These are phyloP conservation scores for Rhododendron griersonianum DNA, from an alignment of 148 eudicot species.

Conservation along the genomic window DNA sequence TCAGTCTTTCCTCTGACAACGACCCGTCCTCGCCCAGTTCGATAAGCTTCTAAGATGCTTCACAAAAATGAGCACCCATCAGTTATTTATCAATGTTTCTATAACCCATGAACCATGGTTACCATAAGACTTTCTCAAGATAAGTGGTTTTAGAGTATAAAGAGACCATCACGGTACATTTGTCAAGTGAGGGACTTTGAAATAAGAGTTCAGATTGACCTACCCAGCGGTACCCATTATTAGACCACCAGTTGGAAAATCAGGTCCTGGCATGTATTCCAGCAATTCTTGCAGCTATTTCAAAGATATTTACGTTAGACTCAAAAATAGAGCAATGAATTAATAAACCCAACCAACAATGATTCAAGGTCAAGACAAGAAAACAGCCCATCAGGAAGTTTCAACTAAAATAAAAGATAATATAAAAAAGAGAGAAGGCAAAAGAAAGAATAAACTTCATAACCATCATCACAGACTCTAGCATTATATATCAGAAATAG, in stretches of 20 bases:
- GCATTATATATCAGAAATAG: background rate
- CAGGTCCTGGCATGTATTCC: slow-evolving; percentile 99
- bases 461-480: background rate
- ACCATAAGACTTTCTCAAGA: background rate
- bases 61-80: slow-evolving; percentile 17
- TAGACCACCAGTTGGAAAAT: slow-evolving; percentile 95
- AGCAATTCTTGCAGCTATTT: slow-evolving; percentile 83
- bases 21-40: slow-evolving; percentile 88
- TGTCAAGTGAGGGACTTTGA: background rate
- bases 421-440: background rate
- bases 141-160: background rate
- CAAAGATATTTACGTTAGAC: slow-evolving; percentile 8
- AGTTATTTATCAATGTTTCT: slow-evolving; percentile 10
- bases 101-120: background rate
- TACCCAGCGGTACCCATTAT: slow-evolving; percentile 94
- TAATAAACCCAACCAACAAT: background rate
- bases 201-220: slow-evolving; percentile 10
- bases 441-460: background rate
- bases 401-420: background rate
- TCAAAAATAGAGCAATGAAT: background rate
- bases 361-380: background rate
- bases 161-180: background rate
- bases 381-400: background rate
- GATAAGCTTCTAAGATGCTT: slow-evolving; percentile 88
- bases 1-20: slow-evolving; percentile 91